Base-by-base conservation (phyloP, 345 rosid genomes). In the Alliaria petiolata region DNA sequence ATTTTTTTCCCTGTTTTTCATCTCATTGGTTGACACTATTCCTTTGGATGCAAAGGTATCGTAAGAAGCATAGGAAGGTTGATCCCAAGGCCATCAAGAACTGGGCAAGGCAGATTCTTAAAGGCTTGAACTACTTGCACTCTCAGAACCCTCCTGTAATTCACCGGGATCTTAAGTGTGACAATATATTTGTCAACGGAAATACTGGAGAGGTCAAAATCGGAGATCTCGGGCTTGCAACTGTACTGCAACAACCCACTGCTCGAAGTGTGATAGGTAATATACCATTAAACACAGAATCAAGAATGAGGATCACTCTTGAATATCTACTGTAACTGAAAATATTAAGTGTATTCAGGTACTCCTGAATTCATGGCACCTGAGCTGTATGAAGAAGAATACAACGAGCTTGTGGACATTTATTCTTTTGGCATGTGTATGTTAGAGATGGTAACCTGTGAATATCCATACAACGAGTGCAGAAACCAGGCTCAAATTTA, bases 311-410 rank as follows among this genome's bases (percentile, higher is more conserved):
- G n/a, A n/a, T n/a, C n/a, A n/a, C n/a, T n/a, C n/a, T n/a, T n/a
- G n/a, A n/a, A n/a, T 6, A 3, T 72, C 9, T 16, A 15, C 51
- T 19, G 42, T 63, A 26, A 9, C 53, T 39, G 43, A 39, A n/a
- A 2, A 2, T 17, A 28, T 46, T 47, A n/a, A 53, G 22, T 7
- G 45, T 64, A 42, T 8, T 79, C 51, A 91, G 97, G 97, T 51
- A 91, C 96, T 26, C 96, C 93, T 1, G 97, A 91, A 80, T 91
- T 91, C 76, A 91, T 91, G 97, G 97, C 98, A 3, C 98, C 98
- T n/a, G 98, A 92, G 52, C 85, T 92, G 22, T 92, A 92, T 69
- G 86, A 87, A 70, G 98, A 92, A 82, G 92, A 83, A 59, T 92
- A 92, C 71, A 87, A 87, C 71, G 96, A 89, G 78, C 80, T 92